phyloP scores from a whole-genome alignment of 768 basidiomycete genomes.

The Naganishia randhawae region DNA sequence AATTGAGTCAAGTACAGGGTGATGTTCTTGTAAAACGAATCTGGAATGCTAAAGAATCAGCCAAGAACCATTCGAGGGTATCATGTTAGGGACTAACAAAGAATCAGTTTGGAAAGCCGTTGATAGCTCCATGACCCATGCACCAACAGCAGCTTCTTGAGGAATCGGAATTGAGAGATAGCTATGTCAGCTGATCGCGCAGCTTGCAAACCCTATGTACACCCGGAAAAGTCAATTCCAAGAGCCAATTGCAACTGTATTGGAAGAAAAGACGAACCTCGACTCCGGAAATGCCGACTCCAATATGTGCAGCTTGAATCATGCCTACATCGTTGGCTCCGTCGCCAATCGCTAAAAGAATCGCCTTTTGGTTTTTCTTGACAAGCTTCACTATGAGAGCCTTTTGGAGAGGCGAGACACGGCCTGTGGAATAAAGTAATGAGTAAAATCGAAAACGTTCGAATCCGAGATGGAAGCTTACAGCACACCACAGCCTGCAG shows the following conservation, averaged over 20 bases:
- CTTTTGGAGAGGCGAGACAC: slow-evolving; percentile 95
- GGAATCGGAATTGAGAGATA: slow-evolving; percentile 92
- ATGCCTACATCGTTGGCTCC: slow-evolving; percentile 98
- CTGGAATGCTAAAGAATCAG: slow-evolving; percentile 51
- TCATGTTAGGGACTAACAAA: slow-evolving; percentile 62
- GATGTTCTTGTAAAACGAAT: slow-evolving; percentile 99
- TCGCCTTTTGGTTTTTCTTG: slow-evolving; percentile 89
- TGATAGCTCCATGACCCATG: slow-evolving; percentile 99
- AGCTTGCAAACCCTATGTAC: slow-evolving; percentile 81
- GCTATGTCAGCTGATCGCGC: slow-evolving; percentile 95
- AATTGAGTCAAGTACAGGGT: slow-evolving; percentile 97
- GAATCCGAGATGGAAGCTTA: slow-evolving; percentile 55
- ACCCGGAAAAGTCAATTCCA: slow-evolving; percentile 11
- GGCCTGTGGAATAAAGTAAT: slow-evolving; percentile 55
- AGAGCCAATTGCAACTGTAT: background rate
- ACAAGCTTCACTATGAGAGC: slow-evolving; percentile 98
- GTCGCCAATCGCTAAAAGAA: slow-evolving; percentile 93
- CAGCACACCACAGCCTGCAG: slow-evolving; percentile 83
- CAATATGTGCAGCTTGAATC: slow-evolving; percentile 98
- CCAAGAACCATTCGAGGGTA: background rate
- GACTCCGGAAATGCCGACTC: slow-evolving; percentile 94
- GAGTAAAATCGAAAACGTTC: too few species aligned
- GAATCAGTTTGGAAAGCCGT: slow-evolving; percentile 85
- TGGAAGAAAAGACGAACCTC: slow-evolving; percentile 65
- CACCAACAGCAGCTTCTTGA: slow-evolving; percentile 91